Evolutionary conservation across 805 yeast species (phyloP).

Genomic region (Candida quercuum): DNA sequence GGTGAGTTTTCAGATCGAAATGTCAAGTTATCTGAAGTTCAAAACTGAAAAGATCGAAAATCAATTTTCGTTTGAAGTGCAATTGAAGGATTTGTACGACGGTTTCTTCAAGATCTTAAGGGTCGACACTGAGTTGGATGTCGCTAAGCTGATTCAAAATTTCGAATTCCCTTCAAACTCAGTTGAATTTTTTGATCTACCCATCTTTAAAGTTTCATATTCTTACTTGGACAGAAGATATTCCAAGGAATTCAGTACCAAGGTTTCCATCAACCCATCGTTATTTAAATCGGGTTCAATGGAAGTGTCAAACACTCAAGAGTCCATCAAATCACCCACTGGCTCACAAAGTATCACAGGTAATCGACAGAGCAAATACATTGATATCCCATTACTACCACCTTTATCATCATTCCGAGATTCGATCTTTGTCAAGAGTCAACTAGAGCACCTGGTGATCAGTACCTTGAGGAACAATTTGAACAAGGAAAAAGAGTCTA

Average conservation of each 20-base stretch:
- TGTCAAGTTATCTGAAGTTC: conserved; percentile 1
- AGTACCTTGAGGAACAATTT: not conserved
- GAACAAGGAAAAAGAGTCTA: not conserved
- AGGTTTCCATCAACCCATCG: conserved; percentile 7
- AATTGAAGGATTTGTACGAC: conserved; percentile 17
- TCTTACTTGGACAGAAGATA: conserved; percentile 2
- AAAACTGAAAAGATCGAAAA: not conserved
- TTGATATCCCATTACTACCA: conserved; percentile 26
- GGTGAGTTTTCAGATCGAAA: conserved; percentile 7
- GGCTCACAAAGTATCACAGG: not conserved
- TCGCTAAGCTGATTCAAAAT: conserved; percentile 2
- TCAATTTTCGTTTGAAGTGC: conserved; percentile 1
- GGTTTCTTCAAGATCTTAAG: conserved; percentile 16
- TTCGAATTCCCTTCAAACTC: conserved; percentile 2
- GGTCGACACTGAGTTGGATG: conserved; percentile 13
- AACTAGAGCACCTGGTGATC: conserved; percentile 30
- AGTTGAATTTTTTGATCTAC: conserved; percentile 9
- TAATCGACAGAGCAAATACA: conserved; percentile 3
- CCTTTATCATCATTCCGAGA: conserved; percentile 32
- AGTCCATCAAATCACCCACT: conserved; percentile 1
- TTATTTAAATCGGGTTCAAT: too few relatives aligned
- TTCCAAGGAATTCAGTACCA: conserved; percentile 3
- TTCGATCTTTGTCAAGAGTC: conserved; percentile 28
- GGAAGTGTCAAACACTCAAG: not conserved
- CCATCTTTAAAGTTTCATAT: conserved; percentile 8